phyloP scores from a whole-genome alignment of 192 early-diverging fungal species.

The Backusella westeae region DNA sequence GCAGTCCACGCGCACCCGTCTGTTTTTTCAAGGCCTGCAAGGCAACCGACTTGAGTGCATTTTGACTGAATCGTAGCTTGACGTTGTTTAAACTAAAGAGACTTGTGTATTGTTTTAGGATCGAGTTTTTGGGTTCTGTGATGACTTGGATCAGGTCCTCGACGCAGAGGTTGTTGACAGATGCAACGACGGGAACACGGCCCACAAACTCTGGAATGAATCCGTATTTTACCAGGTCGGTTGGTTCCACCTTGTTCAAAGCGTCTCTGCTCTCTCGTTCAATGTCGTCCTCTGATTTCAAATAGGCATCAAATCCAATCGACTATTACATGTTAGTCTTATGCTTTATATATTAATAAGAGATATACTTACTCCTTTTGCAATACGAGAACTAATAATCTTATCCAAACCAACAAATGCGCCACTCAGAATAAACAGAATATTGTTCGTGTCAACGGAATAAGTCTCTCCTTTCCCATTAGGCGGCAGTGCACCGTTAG shows the following conservation, averaged over 20 bases:
- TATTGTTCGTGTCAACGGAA: slow-evolving; percentile 87
- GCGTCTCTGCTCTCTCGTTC: slow-evolving; percentile 21
- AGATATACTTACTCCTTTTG: slow-evolving; percentile 54
- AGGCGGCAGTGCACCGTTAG: slow-evolving; percentile 30
- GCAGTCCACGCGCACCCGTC: slow-evolving; percentile 84
- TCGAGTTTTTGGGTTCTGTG: slow-evolving; percentile 79
- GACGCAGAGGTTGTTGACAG: slow-evolving; percentile 62
- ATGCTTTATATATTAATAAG: neutral
- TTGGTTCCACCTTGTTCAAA: slow-evolving; percentile 21
- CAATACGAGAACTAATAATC: slow-evolving; percentile 71
- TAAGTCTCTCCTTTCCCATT: slow-evolving; percentile 76
- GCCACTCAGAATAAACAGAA: slow-evolving; percentile 86
- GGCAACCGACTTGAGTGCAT: slow-evolving; percentile 71
- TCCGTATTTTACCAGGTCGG: slow-evolving; percentile 82
- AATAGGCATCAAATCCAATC: slow-evolving; percentile 71
- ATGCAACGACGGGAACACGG: slow-evolving; percentile 82
- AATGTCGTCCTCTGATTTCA: slow-evolving; percentile 18
- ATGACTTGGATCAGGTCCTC: slow-evolving; percentile 74
- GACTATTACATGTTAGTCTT: slow-evolving; percentile 25
- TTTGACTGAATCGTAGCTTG: slow-evolving; percentile 63
- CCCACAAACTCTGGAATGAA: slow-evolving; percentile 91
- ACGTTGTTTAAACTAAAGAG: slow-evolving; percentile 67
- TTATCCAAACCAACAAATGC: slow-evolving; percentile 89
- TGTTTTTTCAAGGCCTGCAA: slow-evolving; percentile 74
- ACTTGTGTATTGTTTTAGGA: slow-evolving; percentile 78